Conservation (phyloP, 768 basidiomycete species). For the Tephrocybe sp. region DNA sequence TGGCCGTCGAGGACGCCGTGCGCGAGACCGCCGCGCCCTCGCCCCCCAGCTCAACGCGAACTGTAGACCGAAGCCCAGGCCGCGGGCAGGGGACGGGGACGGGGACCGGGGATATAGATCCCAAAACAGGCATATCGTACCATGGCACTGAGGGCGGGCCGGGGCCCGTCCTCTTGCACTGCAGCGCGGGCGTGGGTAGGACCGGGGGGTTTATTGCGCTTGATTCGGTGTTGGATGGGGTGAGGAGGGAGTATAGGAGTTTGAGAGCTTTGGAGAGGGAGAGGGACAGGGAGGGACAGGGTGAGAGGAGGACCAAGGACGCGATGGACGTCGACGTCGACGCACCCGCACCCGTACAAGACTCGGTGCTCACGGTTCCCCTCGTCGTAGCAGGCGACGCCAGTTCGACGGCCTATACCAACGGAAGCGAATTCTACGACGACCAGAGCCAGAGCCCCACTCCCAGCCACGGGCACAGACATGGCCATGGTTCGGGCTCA, state of each 20-base stretch:
- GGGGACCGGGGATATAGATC: too few relatives aligned
- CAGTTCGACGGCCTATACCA: not conserved
- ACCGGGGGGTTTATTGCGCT: conserved; percentile 93
- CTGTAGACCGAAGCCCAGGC: too few relatives aligned
- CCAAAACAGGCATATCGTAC: conserved; percentile 51
- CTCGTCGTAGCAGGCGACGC: conserved; percentile 9
- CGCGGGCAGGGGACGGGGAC: too few relatives aligned
- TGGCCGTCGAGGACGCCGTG: conserved; percentile 56
- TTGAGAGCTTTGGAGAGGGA: conserved; percentile 4
- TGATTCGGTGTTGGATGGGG: conserved; percentile 78
- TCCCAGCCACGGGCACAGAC: too few relatives aligned
- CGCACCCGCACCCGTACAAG: not conserved
- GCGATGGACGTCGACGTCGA: conserved; percentile 31
- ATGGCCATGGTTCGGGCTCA: conserved; percentile 6
- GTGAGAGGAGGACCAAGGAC: conserved; percentile 9
- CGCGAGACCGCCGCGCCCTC: conserved; percentile 25
- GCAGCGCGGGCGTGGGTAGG: conserved; percentile 92
- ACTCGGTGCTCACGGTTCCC: conserved; percentile 10
- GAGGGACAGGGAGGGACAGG: not conserved
- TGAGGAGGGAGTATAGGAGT: conserved; percentile 54
- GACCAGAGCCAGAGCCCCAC: too few relatives aligned
- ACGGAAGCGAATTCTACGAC: too few relatives aligned
- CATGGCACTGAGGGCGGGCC: conserved; percentile 39
- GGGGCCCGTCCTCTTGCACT: conserved; percentile 76
- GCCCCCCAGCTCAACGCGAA: too few relatives aligned